Conservation (phyloP, 495 filamentous ascomycete species). For the Xylaria telfairii region DNA sequence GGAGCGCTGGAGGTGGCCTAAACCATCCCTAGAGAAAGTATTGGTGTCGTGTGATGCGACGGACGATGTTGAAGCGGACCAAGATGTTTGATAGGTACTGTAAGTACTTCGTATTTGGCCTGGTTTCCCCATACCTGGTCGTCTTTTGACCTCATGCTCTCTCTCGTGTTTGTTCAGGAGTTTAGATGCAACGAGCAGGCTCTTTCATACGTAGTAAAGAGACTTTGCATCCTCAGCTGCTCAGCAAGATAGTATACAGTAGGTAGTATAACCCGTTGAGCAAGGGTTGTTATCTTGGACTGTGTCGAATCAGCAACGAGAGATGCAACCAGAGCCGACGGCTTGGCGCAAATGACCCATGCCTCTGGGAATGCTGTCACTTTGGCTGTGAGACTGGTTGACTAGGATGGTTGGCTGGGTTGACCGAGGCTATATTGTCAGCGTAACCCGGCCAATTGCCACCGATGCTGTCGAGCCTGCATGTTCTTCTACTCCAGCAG, state of each 20-base stretch:
- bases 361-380: neutral
- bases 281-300: slow-evolving; percentile 8
- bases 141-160: neutral
- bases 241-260: neutral
- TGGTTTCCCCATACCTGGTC: neutral
- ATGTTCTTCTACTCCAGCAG: neutral
- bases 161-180: neutral
- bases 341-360: slow-evolving; percentile 18
- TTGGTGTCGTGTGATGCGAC: neutral
- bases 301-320: slow-evolving; percentile 13
- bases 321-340: slow-evolving; percentile 3
- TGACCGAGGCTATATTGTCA: neutral
- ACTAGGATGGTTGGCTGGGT: slow-evolving; percentile 2
- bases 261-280: neutral
- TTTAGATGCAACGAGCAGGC: neutral
- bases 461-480: slow-evolving; percentile 9
- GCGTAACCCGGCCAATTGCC: neutral
- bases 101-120: no score
- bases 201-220: neutral
- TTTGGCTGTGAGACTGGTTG: neutral
- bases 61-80: neutral
- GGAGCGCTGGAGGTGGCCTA: neutral
- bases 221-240: neutral
- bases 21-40: neutral
- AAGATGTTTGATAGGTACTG: neutral